A percentile compares a stretch with the other conserved stretches of the same genome.
Evolutionary conservation across 805 yeast species (phyloP).

Genomic region (Lachancea nothofagi): DNA sequence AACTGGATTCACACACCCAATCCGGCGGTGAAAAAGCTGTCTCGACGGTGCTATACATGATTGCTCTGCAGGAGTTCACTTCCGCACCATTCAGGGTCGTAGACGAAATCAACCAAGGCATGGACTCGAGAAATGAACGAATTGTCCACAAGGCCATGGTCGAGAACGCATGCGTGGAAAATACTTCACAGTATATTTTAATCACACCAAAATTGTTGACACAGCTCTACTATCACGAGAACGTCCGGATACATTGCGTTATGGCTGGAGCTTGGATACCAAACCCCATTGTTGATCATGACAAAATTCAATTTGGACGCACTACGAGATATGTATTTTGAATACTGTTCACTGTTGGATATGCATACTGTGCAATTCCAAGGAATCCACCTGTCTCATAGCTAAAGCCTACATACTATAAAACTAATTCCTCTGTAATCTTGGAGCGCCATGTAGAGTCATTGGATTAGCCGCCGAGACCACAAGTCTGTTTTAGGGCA

Average conservation of each 20-base stretch:
- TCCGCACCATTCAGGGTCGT: constrained; percentile 90
- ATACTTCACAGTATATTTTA: constrained; percentile 76
- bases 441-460: too few relatives aligned
- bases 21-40: constrained; percentile 98
- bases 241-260: constrained; percentile 83
- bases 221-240: constrained; percentile 65
- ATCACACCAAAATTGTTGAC: constrained; percentile 89
- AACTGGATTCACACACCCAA: constrained; percentile 80
- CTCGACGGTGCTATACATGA: constrained; percentile 82
- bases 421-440: too few relatives aligned
- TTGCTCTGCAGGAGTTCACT: constrained; percentile 84
- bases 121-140: constrained; percentile 92
- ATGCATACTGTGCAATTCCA: background rate
- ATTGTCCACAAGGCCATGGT: constrained; percentile 82
- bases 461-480: too few relatives aligned
- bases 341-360: background rate
- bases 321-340: constrained; percentile 26
- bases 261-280: constrained; percentile 52
- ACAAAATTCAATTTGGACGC: constrained; percentile 35
- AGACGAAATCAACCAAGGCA: constrained; percentile 97
- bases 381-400: too few relatives aligned
- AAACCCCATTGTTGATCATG: constrained; percentile 30
- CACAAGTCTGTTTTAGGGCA: too few relatives aligned
- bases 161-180: constrained; percentile 63
- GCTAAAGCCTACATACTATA: too few relatives aligned